These are phyloP conservation scores for Prosopis cineraria DNA, from an alignment of 306 rosid species.

Conservation along the genomic window DNA sequence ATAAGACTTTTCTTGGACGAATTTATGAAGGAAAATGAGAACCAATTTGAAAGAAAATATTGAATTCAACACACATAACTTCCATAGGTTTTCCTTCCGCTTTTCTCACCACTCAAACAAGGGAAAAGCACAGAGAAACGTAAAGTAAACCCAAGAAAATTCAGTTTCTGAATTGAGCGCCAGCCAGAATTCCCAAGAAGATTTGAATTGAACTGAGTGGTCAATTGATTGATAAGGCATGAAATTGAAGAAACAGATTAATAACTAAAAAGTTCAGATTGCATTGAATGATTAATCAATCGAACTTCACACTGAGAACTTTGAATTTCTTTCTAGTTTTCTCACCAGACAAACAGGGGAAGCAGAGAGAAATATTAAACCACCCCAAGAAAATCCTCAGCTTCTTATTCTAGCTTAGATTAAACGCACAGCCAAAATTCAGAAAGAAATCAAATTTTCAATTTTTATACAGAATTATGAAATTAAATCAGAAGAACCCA, in stretches of 20 bases:
- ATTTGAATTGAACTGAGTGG: too few species aligned
- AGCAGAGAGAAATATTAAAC: not conserved
- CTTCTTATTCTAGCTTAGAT: not conserved
- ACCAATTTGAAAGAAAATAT: too few species aligned
- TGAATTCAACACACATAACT: too few species aligned
- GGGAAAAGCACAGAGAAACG: too few species aligned
- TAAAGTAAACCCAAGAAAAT: too few species aligned
- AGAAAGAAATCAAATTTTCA: not conserved
- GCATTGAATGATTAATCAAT: not conserved
- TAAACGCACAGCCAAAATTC: not conserved
- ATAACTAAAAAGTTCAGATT: not conserved
- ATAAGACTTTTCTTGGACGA: not conserved
- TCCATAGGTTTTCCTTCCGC: too few species aligned
- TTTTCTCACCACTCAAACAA: too few species aligned
- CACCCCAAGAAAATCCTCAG: not conserved
- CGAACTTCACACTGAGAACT: not conserved
- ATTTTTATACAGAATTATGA: not conserved
- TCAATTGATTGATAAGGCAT: not conserved
- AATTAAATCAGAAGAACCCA: not conserved
- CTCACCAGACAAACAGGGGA: not conserved
- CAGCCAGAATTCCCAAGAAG: too few species aligned
- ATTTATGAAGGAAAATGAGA: not conserved
- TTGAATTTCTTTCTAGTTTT: not conserved
- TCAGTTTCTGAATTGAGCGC: too few species aligned
- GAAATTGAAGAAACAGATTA: not conserved